Conservation (phyloP, 1,284 basidiomycete genomes). For the Xerocomus minutiporus region DNA sequence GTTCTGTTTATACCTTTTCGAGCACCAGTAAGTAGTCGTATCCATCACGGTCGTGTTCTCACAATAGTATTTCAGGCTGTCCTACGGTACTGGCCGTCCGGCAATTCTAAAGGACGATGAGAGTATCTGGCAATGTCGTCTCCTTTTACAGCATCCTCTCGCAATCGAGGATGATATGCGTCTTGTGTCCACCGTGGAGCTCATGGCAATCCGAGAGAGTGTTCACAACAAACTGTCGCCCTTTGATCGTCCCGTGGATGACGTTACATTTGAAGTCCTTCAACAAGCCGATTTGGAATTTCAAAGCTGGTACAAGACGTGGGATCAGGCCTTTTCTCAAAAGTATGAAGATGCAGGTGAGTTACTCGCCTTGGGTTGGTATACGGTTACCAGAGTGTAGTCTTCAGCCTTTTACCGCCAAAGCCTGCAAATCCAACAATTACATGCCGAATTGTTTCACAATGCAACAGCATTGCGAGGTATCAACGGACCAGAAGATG, state of each 20-base stretch:
- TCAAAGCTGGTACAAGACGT: conserved; percentile 65
- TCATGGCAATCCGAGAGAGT: conserved; percentile 76
- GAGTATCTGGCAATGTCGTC: conserved; percentile 76
- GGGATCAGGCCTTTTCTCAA: conserved; percentile 75
- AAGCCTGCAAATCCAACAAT: conserved; percentile 73
- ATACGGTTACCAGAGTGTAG: neutral
- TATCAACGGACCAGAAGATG: conserved; percentile 73
- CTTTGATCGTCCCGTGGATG: conserved; percentile 63
- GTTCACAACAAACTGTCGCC: conserved; percentile 68
- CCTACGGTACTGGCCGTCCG: conserved; percentile 88
- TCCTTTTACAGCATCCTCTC: conserved; percentile 82
- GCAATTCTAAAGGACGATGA: conserved; percentile 90
- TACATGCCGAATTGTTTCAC: conserved; percentile 77
- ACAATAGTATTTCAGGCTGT: conserved; percentile 51
- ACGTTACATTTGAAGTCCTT: conserved; percentile 61
- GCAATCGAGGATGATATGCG: conserved; percentile 91
- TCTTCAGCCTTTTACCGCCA: conserved; percentile 73
- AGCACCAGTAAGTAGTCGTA: conserved; percentile 71
- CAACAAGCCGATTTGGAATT: conserved; percentile 65
- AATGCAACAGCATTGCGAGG: conserved; percentile 74
- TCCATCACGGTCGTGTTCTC: neutral
- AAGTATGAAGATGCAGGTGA: conserved; percentile 77
- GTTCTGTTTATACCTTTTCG: conserved; percentile 89
- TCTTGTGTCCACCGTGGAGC: conserved; percentile 87
- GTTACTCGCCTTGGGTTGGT: conserved; percentile 12